Percentiles rank a stretch among this genome's conserved stretches.
Conservation (phyloP, 768 basidiomycete species). For the Xanthoconium stramineum region DNA sequence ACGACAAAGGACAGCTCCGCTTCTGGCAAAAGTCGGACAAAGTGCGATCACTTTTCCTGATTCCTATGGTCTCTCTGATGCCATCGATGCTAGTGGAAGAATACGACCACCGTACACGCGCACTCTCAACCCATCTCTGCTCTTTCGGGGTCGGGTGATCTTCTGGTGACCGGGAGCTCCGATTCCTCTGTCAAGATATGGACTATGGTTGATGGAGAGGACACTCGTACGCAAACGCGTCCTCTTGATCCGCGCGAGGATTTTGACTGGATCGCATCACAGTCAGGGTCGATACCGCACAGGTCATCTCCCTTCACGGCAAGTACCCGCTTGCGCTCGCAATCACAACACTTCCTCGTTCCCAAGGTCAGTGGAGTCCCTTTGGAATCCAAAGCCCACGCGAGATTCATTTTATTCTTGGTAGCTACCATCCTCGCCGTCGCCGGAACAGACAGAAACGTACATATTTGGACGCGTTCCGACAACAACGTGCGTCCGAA, state of each 20-base stretch:
- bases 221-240: constrained; percentile 27
- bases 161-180: constrained; percentile 76
- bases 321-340: constrained; percentile 75
- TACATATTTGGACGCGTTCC: constrained; percentile 75
- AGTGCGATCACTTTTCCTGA: constrained; percentile 11
- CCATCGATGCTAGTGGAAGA: constrained; percentile 52
- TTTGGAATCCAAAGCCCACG: constrained; percentile 2
- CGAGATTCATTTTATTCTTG: not conserved
- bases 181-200: constrained; percentile 80
- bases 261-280: not conserved
- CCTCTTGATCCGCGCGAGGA: not conserved
- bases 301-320: constrained; percentile 61
- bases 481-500: constrained; percentile 46
- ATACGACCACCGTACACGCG: constrained; percentile 43
- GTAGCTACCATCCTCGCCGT: constrained; percentile 72
- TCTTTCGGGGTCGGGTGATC: constrained; percentile 47
- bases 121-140: constrained; percentile 72
- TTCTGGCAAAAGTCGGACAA: constrained; percentile 51
- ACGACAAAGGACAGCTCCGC: constrained; percentile 66
- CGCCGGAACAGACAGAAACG: constrained; percentile 73
- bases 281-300: constrained; percentile 45
- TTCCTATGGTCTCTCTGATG: constrained; percentile 12
- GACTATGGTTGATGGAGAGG: constrained; percentile 36
- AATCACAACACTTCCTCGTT: constrained; percentile 60
- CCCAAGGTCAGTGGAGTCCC: constrained; percentile 47